A percentile compares a stretch with the other conserved stretches of the same genome.
phyloP scores from a whole-genome alignment of 2,329 filamentous ascomycete species.

The Pestalotiopsis sp. region DNA sequence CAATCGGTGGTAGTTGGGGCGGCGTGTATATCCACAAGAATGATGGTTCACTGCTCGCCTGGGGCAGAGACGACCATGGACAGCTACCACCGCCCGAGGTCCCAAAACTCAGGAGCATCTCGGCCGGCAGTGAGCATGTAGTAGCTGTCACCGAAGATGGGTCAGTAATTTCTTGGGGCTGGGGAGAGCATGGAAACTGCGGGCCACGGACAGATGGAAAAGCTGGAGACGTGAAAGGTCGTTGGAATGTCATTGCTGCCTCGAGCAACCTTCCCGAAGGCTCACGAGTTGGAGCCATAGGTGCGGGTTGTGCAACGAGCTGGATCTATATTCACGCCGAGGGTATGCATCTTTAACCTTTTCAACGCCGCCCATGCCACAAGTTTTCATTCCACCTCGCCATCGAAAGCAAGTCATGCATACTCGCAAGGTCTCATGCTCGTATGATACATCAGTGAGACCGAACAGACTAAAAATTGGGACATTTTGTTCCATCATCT shows the following conservation, averaged over 20 bases:
- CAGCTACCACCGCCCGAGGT: conserved; percentile 71
- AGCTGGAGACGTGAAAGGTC: conserved; percentile 63
- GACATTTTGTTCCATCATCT: background rate
- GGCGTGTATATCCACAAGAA: conserved; percentile 71
- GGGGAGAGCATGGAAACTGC: conserved; percentile 98
- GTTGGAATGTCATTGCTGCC: conserved; percentile 69
- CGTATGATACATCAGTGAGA: background rate
- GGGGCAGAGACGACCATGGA: conserved; percentile 86
- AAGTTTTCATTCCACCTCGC: no score
- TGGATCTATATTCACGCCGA: conserved; percentile 63
- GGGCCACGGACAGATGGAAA: conserved; percentile 67
- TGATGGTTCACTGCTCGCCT: conserved; percentile 66
- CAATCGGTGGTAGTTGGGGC: conserved; percentile 81
- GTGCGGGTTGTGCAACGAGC: conserved; percentile 89
- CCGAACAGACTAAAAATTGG: no score
- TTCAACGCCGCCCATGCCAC: background rate
- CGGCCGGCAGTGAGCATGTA: conserved; percentile 89
- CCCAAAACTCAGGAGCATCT: conserved; percentile 63
- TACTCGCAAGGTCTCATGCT: background rate
- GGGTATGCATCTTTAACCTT: conserved; percentile 31
- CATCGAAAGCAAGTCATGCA: background rate
- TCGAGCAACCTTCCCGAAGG: conserved; percentile 54
- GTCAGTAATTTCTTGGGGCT: conserved; percentile 84
- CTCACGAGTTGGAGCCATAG: conserved; percentile 62
- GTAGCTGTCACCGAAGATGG: conserved; percentile 68